phyloP scores from a whole-genome alignment of 768 basidiomycete species.

The Tylopilus subfusipes region DNA sequence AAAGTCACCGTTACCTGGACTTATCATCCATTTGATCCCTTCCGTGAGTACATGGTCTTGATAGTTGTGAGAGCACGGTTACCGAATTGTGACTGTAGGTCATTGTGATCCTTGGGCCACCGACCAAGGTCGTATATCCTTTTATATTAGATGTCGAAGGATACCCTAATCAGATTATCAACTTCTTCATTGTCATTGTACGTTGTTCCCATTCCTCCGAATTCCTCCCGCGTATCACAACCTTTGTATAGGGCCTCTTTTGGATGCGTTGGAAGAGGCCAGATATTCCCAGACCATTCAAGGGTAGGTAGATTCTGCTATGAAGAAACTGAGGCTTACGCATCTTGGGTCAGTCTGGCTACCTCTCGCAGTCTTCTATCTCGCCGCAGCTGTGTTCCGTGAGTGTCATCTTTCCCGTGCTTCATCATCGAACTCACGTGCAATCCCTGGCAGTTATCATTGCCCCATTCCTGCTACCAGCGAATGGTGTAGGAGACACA shows the following conservation, averaged over 20 bases:
- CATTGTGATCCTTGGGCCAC: conserved; percentile 55
- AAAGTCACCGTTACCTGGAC: conserved; percentile 52
- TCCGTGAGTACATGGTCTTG: conserved; percentile 33
- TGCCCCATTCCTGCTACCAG: conserved; percentile 52
- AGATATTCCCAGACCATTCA: conserved; percentile 48
- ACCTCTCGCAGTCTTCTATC: conserved; percentile 53
- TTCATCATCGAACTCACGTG: conserved; percentile 8
- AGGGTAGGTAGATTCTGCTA: conserved; percentile 30
- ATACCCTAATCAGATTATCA: conserved; percentile 51
- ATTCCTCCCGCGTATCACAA: neutral
- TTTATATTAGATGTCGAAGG: conserved; percentile 58
- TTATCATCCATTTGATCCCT: conserved; percentile 53
- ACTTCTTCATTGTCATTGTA: conserved; percentile 53
- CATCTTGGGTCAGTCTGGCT: conserved; percentile 42
- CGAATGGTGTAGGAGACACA: conserved; percentile 54
- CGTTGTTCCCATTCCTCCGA: conserved; percentile 11
- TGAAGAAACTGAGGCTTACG: neutral
- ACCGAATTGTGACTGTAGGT: conserved; percentile 27
- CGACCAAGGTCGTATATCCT: conserved; percentile 50
- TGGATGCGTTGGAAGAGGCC: conserved; percentile 54
- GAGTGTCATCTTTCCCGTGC: conserved; percentile 14
- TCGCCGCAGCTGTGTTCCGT: conserved; percentile 51
- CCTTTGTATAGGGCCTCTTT: conserved; percentile 43
- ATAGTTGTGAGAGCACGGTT: neutral
- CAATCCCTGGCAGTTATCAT: conserved; percentile 41